Evolutionary conservation across 2,329 filamentous ascomycete species (phyloP).

Genomic region (Cytospora piceicola): DNA sequence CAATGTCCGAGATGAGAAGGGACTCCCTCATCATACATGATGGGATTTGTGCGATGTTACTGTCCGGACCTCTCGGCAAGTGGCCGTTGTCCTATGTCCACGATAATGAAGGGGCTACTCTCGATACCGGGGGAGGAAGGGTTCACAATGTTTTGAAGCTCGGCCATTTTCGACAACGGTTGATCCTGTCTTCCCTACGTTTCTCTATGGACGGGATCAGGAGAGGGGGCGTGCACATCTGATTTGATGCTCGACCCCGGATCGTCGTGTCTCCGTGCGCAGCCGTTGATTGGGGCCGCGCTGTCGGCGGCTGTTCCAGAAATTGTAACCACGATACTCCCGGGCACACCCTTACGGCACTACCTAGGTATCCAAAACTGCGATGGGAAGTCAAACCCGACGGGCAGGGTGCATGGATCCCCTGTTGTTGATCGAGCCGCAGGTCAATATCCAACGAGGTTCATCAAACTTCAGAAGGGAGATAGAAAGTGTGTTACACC

Average conservation of each 20-base stretch:
- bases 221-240: conserved; percentile 10
- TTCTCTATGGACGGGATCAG: neutral
- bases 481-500: neutral
- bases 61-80: neutral
- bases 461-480: too few species aligned
- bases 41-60: neutral
- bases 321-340: conserved; percentile 9
- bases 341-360: neutral
- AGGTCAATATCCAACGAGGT: neutral
- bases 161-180: neutral
- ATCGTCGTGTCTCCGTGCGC: conserved; percentile 17
- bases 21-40: neutral
- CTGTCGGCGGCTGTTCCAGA: conserved; percentile 28
- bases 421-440: neutral
- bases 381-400: neutral
- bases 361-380: too few species aligned
- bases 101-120: neutral
- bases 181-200: neutral
- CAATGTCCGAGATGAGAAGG: conserved; percentile 1
- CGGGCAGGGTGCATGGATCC: neutral
- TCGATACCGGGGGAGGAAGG: neutral
- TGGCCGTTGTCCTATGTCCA: neutral
- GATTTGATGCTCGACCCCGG: conserved; percentile 22
- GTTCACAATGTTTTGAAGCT: neutral
- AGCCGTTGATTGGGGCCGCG: conserved; percentile 12